Conservation (phyloP, 1,139 yeast genomes). For the Yamadazyma aaseri region DNA sequence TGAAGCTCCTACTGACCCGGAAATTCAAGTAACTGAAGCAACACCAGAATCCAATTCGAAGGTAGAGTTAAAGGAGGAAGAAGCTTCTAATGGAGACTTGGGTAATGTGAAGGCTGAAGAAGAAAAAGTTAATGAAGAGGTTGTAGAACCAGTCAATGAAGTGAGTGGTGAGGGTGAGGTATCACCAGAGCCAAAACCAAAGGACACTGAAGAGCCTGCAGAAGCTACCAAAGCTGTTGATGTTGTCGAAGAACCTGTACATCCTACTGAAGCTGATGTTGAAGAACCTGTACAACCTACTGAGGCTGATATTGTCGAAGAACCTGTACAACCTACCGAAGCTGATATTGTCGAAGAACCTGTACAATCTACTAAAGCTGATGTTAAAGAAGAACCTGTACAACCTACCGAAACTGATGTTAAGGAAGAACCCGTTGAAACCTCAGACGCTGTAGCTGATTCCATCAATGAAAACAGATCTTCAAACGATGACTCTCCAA, state of each 20-base stretch:
- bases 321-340: conserved; percentile 1
- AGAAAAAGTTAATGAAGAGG: conserved; percentile 10
- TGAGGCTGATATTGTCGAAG: background rate
- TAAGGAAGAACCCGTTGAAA: conserved; percentile 1
- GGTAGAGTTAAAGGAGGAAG: background rate
- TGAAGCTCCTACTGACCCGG: conserved; percentile 8
- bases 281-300: background rate
- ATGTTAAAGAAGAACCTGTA: conserved; percentile 3
- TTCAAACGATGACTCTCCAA: too few relatives aligned
- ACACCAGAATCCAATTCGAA: conserved; percentile 8
- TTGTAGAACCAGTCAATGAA: conserved; percentile 11
- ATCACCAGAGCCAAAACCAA: conserved; percentile 7
- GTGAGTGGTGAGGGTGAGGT: conserved; percentile 9
- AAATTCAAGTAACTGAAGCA: conserved; percentile 10
- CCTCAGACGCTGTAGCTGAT: conserved; percentile 2
- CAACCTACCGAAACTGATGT: conserved; percentile 4
- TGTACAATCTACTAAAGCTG: background rate
- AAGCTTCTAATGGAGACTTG: conserved; percentile 1
- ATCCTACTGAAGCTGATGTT: background rate
- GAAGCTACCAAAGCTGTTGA: conserved; percentile 6
- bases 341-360: background rate
- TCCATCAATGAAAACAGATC: too few relatives aligned
- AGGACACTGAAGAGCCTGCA: conserved; percentile 7
- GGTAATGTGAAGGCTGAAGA: conserved; percentile 9
- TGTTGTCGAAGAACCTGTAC: conserved; percentile 1